Base-by-base conservation (phyloP, 2,329 filamentous ascomycete genomes). In the Plenodomus lindquistii region DNA sequence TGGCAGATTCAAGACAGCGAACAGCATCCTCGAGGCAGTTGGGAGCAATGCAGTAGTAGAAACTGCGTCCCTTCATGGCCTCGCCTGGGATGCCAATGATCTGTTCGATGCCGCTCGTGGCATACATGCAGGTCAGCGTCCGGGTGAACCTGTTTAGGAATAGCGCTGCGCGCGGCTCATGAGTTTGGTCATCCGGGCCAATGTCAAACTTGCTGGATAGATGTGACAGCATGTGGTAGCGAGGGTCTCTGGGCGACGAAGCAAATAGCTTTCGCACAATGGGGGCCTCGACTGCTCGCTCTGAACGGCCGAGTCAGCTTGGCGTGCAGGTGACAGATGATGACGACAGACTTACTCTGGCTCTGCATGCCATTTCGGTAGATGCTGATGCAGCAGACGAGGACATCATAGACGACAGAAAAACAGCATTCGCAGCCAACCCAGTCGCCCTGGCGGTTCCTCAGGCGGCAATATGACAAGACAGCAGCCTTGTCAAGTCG, bases 211-310 rank as follows among this genome's bases (percentile, higher is more conserved):
- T 94, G 65, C 85, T 82, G 10, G 91, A 95, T 15, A 95, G 77
- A 57, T 92, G 88, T 46, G 90, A 88, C 66, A 95, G 76, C 90
- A 95, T 95, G 73, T 94, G 89, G 70, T 95, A 95, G 55, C 90
- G 85, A 16, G 90, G 89, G 65, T 96, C 91, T 62, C 85, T 81
- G 13, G 89, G 88, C 7, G 89, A 93, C 20, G 87, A 90, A 2
- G 89, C 86, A 70, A 95, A 95, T 21, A 93, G 78, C 41, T 87
- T 85, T 45, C 89, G 84, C 46, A 95, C 86, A 50, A 89, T 81
- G 1, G 89, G 89, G 34, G 89, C 90, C 62, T 91, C 88, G 4
- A 85, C 77, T 15, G 88, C 89, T 59, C 90, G 84, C 63, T 87
- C 90, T 94, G 63, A n/a, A 27, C n/a, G 29, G 35, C 37, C 5